These are phyloP conservation scores for Zasmidium citrigriseum DNA, from an alignment of 2,329 filamentous ascomycete genomes.

Conservation along the genomic window DNA sequence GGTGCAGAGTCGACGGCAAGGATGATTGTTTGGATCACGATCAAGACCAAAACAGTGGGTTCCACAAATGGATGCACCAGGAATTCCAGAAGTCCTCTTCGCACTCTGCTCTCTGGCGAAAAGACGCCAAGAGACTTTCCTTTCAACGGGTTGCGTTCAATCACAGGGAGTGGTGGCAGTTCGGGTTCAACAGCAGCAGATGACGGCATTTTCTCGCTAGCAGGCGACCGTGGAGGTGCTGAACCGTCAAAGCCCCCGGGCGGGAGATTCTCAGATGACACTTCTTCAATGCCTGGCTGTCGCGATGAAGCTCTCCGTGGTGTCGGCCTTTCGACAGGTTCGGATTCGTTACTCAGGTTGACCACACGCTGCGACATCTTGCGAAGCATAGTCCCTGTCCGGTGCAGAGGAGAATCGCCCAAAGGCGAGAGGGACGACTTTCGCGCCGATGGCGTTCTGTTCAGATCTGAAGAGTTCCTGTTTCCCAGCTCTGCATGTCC, in stretches of 20 bases:
- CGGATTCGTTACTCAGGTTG: constrained; percentile 91
- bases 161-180: constrained; percentile 26
- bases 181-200: constrained; percentile 32
- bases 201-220: constrained; percentile 33
- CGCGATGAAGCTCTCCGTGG: constrained; percentile 60
- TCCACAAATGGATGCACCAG: constrained; percentile 86
- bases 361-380: constrained; percentile 97
- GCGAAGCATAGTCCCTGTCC: constrained; percentile 54
- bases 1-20: constrained; percentile 73
- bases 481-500: constrained; percentile 60
- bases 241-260: constrained; percentile 25
- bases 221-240: constrained; percentile 26
- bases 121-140: constrained; percentile 87
- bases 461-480: constrained; percentile 48
- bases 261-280: background rate
- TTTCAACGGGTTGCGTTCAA: constrained; percentile 71
- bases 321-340: constrained; percentile 73
- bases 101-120: constrained; percentile 71
- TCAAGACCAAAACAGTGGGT: constrained; percentile 81
- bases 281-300: constrained; percentile 9
- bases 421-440: constrained; percentile 49
- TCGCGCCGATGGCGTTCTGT: constrained; percentile 52
- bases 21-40: constrained; percentile 84
- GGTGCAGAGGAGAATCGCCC: constrained; percentile 48
- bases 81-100: constrained; percentile 75